Base-by-base conservation (phyloP, 2,329 filamentous ascomycete species). In the Neonectria sp. region DNA sequence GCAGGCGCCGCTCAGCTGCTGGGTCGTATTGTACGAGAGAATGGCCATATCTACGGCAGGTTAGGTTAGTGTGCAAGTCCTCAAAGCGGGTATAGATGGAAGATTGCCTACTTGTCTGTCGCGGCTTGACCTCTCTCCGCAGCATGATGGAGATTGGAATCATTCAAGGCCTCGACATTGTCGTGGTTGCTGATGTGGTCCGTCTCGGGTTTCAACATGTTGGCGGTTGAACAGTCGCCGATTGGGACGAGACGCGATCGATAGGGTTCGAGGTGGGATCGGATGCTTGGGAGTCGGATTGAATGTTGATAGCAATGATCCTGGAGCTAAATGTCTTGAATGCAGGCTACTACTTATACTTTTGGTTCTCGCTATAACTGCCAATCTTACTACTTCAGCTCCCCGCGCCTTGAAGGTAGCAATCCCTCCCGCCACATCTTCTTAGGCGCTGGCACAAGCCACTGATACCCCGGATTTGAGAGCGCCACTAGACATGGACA, bases 1-100 rank as follows among this genome's bases (percentile, higher is more conserved):
- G 83, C 13, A 92, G 82, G 53, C 82, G 84, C 6, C 83, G 77
- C 75, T 92, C 91, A 1, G 86, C 60, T 3, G 21, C 60, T 24
- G 60, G 60, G 21, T 62, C 60, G 33, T 62, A 62, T 15, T 60
- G 45, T 9, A 63, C 59, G 11, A 66, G 15, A 8, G 63, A 61
- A 8, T 66, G 52, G 45, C 58, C 63, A 53, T 66, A 66, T 48
- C 63, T 66, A 13, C n/a, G 21, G 15, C 29, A 24, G 31, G 24
- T 62, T 51, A 24, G 31, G 24, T 62, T 51, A 62, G 31, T 46
- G 15, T 17, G 4, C 29, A n/a, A 3, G 2, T n/a, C 29, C 1
- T 1, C 8, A n/a, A 6, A n/a, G 25, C 3, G 4, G 13, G 43
- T 3, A 2, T n/a, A 25, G 11, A 13, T 4, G 17, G 29, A 52